A percentile compares a stretch with the other conserved stretches of the same genome.
phyloP scores from a whole-genome alignment of 768 basidiomycete genomes.

The Postia placenta region DNA sequence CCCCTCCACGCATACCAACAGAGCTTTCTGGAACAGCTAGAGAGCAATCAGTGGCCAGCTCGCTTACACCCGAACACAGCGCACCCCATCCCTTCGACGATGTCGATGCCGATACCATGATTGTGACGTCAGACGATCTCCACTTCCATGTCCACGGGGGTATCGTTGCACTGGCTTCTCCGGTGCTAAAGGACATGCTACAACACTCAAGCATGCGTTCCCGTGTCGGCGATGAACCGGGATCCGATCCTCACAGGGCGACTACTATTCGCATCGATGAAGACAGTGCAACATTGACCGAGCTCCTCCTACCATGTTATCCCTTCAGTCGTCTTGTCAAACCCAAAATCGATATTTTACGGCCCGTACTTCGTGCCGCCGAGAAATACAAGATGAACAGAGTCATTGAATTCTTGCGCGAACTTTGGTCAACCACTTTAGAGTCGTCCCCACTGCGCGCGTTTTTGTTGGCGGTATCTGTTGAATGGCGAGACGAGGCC shows the following conservation, averaged over 20 bases:
- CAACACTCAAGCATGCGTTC: neutral
- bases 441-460: neutral
- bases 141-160: slow-evolving; percentile 19
- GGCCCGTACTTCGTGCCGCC: neutral
- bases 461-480: neutral
- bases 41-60: neutral
- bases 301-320: neutral
- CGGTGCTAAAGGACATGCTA: slow-evolving; percentile 13
- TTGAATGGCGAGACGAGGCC: neutral
- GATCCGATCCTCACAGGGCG: neutral
- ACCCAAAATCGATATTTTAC: neutral
- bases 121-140: slow-evolving; percentile 20
- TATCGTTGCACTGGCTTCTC: slow-evolving; percentile 23
- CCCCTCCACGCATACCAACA: too few species aligned
- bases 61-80: neutral
- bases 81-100: neutral
- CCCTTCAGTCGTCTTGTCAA: neutral
- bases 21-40: neutral
- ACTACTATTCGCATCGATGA: neutral
- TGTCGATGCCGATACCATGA: slow-evolving; percentile 21
- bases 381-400: slow-evolving; percentile 4
- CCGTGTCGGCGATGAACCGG: neutral
- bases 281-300: neutral
- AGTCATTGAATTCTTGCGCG: neutral
- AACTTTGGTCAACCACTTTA: neutral